These are phyloP conservation scores for Botrytis pseudocinerea DNA, from an alignment of 2,329 filamentous ascomycete species.

Conservation along the genomic window DNA sequence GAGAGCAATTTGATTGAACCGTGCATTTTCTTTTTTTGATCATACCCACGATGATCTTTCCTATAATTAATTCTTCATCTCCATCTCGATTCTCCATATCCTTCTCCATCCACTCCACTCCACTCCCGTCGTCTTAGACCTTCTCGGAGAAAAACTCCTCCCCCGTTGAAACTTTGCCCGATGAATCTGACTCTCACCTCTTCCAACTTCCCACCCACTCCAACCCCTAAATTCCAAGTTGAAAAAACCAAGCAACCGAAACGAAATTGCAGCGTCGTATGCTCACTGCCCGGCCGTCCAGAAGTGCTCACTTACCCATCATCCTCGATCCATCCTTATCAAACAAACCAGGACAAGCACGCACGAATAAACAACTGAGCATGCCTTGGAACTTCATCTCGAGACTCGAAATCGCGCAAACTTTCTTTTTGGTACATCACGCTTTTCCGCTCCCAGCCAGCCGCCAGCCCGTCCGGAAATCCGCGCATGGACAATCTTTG, in stretches of 20 bases:
- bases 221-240: background rate
- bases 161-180: background rate
- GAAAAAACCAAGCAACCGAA: background rate
- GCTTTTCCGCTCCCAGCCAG: background rate
- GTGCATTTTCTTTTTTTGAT: background rate
- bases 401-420: background rate
- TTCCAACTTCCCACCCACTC: background rate
- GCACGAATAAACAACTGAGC: background rate
- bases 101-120: constrained; percentile 1
- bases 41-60: background rate
- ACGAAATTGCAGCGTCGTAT: background rate
- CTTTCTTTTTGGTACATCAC: background rate
- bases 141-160: background rate
- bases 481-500: background rate
- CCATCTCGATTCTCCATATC: background rate
- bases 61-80: background rate
- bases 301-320: background rate
- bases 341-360: background rate
- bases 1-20: background rate
- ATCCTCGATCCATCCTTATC: background rate
- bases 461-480: background rate
- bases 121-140: background rate
- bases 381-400: background rate
- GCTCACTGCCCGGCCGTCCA: background rate
- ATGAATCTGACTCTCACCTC: background rate